Conservation (phyloP, 371 early-diverging fungal species). For the Paramicrosporidium saccamoebae region DNA sequence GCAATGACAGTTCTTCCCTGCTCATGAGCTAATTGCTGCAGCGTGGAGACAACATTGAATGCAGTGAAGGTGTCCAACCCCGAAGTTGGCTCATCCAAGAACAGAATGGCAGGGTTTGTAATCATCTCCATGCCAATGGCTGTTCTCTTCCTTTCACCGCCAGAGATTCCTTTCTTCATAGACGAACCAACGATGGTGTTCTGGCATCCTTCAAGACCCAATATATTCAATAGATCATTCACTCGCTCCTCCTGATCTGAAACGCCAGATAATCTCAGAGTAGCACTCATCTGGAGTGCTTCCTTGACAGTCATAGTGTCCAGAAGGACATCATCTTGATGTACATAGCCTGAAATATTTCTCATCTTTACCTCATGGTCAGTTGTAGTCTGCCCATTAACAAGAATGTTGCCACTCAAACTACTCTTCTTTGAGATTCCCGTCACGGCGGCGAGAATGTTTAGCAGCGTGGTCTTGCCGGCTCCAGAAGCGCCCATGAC, state of each 20-base stretch:
- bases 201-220: constrained; percentile 38
- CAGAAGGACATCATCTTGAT: constrained; percentile 53
- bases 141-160: constrained; percentile 51
- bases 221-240: constrained; percentile 28
- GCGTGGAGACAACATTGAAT: constrained; percentile 13
- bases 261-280: constrained; percentile 25
- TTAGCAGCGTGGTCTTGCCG: constrained; percentile 24
- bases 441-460: constrained; percentile 34
- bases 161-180: constrained; percentile 31
- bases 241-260: constrained; percentile 10
- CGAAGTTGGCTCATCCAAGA: constrained; percentile 78
- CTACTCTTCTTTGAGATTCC: constrained; percentile 19
- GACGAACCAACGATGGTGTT: constrained; percentile 44
- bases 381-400: constrained; percentile 15
- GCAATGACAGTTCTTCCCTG: constrained; percentile 24
- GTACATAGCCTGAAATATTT: constrained; percentile 32
- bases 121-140: constrained; percentile 60
- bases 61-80: constrained; percentile 52
- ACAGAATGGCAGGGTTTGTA: constrained; percentile 49
- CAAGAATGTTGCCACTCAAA: constrained; percentile 17
- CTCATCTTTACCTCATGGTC: constrained; percentile 15
- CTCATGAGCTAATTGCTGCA: constrained; percentile 12
- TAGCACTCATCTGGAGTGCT: constrained; percentile 35
- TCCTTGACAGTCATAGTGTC: constrained; percentile 47
- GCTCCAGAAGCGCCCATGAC: constrained; percentile 32